A percentile compares a stretch with the other conserved stretches of the same genome.
Evolutionary conservation across 164 flowering plant species (phyloP).

Genomic region (Stephania japonica): DNA sequence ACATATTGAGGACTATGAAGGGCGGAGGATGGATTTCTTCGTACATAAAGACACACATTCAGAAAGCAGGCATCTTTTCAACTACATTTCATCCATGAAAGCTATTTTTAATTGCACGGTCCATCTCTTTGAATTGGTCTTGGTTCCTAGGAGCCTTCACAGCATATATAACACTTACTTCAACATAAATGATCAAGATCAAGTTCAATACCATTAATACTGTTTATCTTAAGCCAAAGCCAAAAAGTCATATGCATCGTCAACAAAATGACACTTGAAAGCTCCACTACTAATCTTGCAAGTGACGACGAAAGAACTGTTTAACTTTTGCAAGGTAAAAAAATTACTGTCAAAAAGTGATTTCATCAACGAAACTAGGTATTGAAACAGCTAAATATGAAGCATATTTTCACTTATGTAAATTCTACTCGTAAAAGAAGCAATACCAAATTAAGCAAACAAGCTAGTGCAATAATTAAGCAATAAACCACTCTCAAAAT

Average conservation of each 20-base stretch:
- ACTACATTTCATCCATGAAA: too few relatives aligned
- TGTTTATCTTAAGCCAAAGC: too few relatives aligned
- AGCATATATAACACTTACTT: not conserved
- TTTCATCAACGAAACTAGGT: not conserved
- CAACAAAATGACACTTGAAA: not conserved
- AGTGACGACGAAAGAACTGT: not conserved
- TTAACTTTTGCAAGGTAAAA: not conserved
- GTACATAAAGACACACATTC: too few relatives aligned
- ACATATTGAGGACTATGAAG: too few relatives aligned
- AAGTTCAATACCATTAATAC: too few relatives aligned
- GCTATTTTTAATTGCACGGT: not conserved
- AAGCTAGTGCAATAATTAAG: not conserved
- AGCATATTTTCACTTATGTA: not conserved
- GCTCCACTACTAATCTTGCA: not conserved
- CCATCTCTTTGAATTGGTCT: not conserved
- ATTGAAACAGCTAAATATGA: not conserved
- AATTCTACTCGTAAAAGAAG: not conserved
- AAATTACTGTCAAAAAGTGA: not conserved
- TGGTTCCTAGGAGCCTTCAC: not conserved
- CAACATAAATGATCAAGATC: too few relatives aligned
- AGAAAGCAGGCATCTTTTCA: too few relatives aligned
- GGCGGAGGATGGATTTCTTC: too few relatives aligned
- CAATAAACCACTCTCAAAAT: not conserved
- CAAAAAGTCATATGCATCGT: not conserved
- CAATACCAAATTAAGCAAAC: not conserved